Percentiles rank a stretch among this genome's conserved stretches.
These are phyloP conservation scores for Tolypocladium ophioglossoides DNA, from an alignment of 2,329 filamentous ascomycete species.

Conservation along the genomic window DNA sequence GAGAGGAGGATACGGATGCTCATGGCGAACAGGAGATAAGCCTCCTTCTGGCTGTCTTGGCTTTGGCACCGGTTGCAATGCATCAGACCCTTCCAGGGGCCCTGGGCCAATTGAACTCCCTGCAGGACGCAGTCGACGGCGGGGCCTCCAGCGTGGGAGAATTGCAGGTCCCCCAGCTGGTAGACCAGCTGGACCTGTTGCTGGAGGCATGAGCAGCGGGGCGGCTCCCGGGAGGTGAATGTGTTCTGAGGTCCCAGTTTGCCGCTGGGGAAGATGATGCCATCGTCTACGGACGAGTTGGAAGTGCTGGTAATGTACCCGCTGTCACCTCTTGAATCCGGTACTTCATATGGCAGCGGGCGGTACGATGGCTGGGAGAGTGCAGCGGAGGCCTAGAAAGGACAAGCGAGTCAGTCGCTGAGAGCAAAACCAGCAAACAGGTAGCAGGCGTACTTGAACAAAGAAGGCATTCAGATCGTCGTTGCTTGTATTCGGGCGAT, in stretches of 20 bases:
- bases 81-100: not conserved
- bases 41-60: not conserved
- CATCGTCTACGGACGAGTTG: not conserved
- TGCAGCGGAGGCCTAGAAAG: no score
- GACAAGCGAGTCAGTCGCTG: no score
- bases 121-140: not conserved
- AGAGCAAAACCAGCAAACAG: no score
- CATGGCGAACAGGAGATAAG: not conserved
- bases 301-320: not conserved
- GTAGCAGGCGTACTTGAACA: no score
- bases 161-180: slow-evolving; percentile 1
- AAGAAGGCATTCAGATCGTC: no score
- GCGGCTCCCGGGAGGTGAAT: not conserved
- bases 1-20: not conserved
- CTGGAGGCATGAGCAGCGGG: not conserved
- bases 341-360: not conserved
- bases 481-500: no score
- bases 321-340: not conserved
- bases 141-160: not conserved
- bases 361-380: not conserved
- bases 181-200: not conserved
- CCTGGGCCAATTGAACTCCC: not conserved
- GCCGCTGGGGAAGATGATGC: no score
- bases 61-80: not conserved
- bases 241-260: no score